Base-by-base conservation (phyloP, 2,329 filamentous ascomycete species). In the Juglanconis juglandina region DNA sequence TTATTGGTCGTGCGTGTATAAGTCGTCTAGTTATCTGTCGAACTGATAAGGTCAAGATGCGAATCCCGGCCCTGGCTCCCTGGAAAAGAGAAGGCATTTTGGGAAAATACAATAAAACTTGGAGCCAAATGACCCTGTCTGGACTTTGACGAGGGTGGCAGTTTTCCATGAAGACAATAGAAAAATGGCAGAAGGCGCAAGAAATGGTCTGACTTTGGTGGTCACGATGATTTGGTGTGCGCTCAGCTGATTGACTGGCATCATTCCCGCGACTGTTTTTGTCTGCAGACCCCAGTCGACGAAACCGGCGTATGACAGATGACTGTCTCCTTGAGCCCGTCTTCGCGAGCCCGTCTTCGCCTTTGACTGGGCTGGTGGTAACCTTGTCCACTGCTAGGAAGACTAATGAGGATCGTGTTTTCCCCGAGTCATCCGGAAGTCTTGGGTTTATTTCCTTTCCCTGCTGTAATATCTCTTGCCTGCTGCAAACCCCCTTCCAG, bases 1-100 rank as follows among this genome's bases (percentile, higher is more conserved):
- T 64, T 24, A 67, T 67, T 67, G 65, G 65, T 53, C 49, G 35
- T 11, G 11, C 32, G 17, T 47, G 60, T 64, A 58, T 64, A 63
- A 62, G 63, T 60, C 52, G 10, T 30, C 32, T 17, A 17, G 49
- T 13, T 37, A 50, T 39, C 47, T 9, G 9, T 14, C 2, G 14
- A 47, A n/a, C 13, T 30, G 46, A 50, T 57, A 37, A 55, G 32
- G 34, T 47, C 14, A 35, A 24, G 37, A 39, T 39, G 37, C 37
- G 37, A 39, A 39, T 24, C 24, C 24, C 24, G 24, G 24, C 24
- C 24, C 24, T 24, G 24, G 24, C 2, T 24, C 24, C 24, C 24
- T 24, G 2, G 24, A 24, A 24, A 24, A 24, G 24, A 24, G 24
- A 24, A 24, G 24, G 24, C 24, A 24, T 24, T 24, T 24, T 24